A percentile compares a stretch with the other conserved stretches of the same genome.
phyloP scores from a whole-genome alignment of 2,329 filamentous ascomycete species.

The Talaromyces rugulosus region DNA sequence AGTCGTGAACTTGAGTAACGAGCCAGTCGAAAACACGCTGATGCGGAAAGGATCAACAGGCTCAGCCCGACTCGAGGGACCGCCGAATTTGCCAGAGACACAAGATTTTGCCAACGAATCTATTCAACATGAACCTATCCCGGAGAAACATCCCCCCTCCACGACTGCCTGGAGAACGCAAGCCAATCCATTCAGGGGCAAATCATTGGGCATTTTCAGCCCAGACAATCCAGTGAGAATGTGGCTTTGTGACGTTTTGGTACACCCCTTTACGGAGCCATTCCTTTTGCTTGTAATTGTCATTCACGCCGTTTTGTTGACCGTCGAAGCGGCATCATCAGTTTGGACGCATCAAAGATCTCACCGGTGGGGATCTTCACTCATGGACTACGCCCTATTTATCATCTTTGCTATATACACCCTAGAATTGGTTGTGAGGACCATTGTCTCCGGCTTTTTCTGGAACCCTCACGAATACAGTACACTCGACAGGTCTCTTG shows the following conservation, averaged over 20 bases:
- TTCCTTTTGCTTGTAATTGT: conserved; percentile 83
- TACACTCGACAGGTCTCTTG: conserved; percentile 74
- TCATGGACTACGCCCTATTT: conserved; percentile 76
- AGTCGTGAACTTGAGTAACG: conserved; percentile 95
- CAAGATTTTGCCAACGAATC: conserved; percentile 43
- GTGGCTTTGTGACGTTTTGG: conserved; percentile 74
- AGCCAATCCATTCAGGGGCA: conserved; percentile 78
- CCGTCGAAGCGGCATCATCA: conserved; percentile 71
- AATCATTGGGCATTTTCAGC: conserved; percentile 77
- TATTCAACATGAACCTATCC: conserved; percentile 27
- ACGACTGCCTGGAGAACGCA: conserved; percentile 43
- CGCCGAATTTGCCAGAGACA: conserved; percentile 48
- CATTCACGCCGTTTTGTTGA: conserved; percentile 80
- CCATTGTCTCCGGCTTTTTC: conserved; percentile 89
- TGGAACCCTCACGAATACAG: conserved; percentile 90
- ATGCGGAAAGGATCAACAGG: conserved; percentile 53
- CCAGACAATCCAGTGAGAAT: conserved; percentile 71
- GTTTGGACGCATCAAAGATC: conserved; percentile 62
- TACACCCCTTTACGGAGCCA: conserved; percentile 83
- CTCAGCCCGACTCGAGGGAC: conserved; percentile 50
- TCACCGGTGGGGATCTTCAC: conserved; percentile 57
- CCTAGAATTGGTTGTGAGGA: conserved; percentile 73
- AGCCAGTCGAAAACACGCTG: conserved; percentile 71
- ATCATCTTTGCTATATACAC: conserved; percentile 86
- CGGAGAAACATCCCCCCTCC: conserved; percentile 27